Conservation (phyloP, 352 stramenopile genomes). For the Lagenidium sp. region DNA sequence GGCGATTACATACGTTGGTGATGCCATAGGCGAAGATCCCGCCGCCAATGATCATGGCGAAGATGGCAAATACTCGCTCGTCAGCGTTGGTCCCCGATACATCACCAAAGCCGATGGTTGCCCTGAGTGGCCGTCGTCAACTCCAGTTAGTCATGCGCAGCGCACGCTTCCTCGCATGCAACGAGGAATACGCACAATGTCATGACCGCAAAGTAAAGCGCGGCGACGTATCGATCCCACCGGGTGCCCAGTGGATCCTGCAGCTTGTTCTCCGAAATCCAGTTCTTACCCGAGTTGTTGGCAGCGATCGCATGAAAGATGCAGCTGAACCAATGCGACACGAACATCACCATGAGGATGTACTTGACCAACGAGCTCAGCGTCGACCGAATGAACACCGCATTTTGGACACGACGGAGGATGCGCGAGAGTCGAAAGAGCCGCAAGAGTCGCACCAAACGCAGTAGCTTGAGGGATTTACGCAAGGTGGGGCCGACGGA, state of each 20-base stretch:
- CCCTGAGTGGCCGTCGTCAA: slow-evolving; percentile 10
- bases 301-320: slow-evolving; percentile 43
- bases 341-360: slow-evolving; percentile 55
- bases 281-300: slow-evolving; percentile 16
- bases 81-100: slow-evolving; percentile 30
- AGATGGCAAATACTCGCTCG: slow-evolving; percentile 61
- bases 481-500: slow-evolving; percentile 18
- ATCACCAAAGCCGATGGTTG: slow-evolving; percentile 52
- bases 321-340: slow-evolving; percentile 69
- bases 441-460: slow-evolving; percentile 45
- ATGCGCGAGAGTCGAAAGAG: slow-evolving; percentile 68
- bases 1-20: slow-evolving; percentile 51
- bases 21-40: slow-evolving; percentile 76
- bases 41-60: slow-evolving; percentile 59
- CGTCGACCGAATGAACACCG: slow-evolving; percentile 63
- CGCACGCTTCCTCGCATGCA: not conserved
- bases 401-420: slow-evolving; percentile 50
- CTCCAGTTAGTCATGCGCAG: not conserved
- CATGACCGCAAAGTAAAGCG: slow-evolving; percentile 65
- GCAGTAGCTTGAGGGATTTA: slow-evolving; percentile 47
- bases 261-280: slow-evolving; percentile 32
- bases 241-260: slow-evolving; percentile 20
- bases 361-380: slow-evolving; percentile 60
- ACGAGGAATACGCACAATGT: slow-evolving; percentile 34
- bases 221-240: slow-evolving; percentile 53